These are phyloP conservation scores for Cryptococcus sp. DNA, from an alignment of 1,284 basidiomycete species.

Conservation along the genomic window DNA sequence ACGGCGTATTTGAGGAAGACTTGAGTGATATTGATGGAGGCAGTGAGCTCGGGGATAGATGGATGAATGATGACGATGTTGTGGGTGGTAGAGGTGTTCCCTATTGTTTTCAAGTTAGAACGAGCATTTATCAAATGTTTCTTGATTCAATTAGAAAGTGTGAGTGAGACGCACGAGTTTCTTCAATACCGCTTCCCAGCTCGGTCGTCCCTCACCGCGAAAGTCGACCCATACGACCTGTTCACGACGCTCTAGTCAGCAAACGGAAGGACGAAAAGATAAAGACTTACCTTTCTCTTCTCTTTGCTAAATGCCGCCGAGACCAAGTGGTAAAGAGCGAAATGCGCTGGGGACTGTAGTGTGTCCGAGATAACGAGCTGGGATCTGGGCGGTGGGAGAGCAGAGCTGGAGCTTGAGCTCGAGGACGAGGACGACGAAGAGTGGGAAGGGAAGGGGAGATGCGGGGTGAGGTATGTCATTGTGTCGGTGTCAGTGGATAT, in stretches of 20 bases:
- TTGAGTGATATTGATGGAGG: constrained; percentile 9
- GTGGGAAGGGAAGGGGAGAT: constrained; percentile 33
- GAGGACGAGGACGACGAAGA: constrained; percentile 1
- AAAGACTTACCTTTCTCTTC: constrained; percentile 22
- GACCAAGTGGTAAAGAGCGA: constrained; percentile 45
- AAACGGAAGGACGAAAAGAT: background rate
- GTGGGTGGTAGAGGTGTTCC: constrained; percentile 27
- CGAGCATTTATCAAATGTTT: background rate
- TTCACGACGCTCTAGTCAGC: constrained; percentile 5
- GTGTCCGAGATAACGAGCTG: constrained; percentile 50
- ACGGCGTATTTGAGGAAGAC: constrained; percentile 4
- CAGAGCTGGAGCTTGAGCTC: constrained; percentile 3
- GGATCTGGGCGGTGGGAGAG: constrained; percentile 37
- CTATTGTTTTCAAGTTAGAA: constrained; percentile 15
- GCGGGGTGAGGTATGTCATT: constrained; percentile 40
- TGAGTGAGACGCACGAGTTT: constrained; percentile 38
- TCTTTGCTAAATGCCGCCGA: constrained; percentile 26
- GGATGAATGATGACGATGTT: constrained; percentile 20
- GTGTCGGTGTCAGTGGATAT: background rate
- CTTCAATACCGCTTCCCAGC: constrained; percentile 38
- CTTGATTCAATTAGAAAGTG: background rate
- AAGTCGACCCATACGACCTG: constrained; percentile 46
- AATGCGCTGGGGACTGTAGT: constrained; percentile 39
- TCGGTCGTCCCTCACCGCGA: constrained; percentile 34
- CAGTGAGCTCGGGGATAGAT: constrained; percentile 33